phyloP scores from a whole-genome alignment of 1,284 basidiomycete species.

The Irpex sp. region DNA sequence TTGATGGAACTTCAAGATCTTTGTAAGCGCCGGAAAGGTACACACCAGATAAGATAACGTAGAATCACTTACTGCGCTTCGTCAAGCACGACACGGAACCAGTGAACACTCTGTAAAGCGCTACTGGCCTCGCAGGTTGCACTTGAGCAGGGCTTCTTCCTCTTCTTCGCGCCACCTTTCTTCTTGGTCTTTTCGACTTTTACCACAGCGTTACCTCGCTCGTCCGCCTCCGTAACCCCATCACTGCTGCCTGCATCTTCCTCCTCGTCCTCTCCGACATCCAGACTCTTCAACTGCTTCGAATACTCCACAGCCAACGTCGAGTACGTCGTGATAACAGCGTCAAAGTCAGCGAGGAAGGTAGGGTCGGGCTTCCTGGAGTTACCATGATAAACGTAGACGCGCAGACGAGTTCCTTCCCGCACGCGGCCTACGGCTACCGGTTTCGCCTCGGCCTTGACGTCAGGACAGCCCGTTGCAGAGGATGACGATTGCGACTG shows the following conservation, averaged over 20 bases:
- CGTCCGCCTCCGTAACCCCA: constrained; percentile 63
- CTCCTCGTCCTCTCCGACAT: constrained; percentile 58
- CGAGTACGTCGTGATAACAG: constrained; percentile 96
- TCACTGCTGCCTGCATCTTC: constrained; percentile 67
- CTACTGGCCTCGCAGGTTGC: constrained; percentile 65
- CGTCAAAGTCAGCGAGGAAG: constrained; percentile 91
- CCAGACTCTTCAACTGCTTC: constrained; percentile 73
- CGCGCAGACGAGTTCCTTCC: constrained; percentile 59
- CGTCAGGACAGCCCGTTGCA: constrained; percentile 27
- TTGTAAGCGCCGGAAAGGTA: constrained; percentile 5
- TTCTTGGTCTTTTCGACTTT: constrained; percentile 58
- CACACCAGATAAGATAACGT: constrained; percentile 1
- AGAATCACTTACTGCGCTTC: constrained; percentile 85
- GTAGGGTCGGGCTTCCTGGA: constrained; percentile 81
- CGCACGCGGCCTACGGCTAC: constrained; percentile 27
- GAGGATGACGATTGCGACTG: constrained; percentile 22
- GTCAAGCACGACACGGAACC: constrained; percentile 97
- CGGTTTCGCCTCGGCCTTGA: constrained; percentile 33
- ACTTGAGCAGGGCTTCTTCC: constrained; percentile 45
- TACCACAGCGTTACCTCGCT: constrained; percentile 59
- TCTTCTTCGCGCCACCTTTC: constrained; percentile 62
- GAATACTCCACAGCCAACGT: constrained; percentile 95
- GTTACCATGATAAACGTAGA: constrained; percentile 97
- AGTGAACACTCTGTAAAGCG: constrained; percentile 93
- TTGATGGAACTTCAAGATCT: constrained; percentile 82